These are phyloP conservation scores for Pulveroboletus sp. DNA, from an alignment of 768 basidiomycete genomes.

Conservation along the genomic window DNA sequence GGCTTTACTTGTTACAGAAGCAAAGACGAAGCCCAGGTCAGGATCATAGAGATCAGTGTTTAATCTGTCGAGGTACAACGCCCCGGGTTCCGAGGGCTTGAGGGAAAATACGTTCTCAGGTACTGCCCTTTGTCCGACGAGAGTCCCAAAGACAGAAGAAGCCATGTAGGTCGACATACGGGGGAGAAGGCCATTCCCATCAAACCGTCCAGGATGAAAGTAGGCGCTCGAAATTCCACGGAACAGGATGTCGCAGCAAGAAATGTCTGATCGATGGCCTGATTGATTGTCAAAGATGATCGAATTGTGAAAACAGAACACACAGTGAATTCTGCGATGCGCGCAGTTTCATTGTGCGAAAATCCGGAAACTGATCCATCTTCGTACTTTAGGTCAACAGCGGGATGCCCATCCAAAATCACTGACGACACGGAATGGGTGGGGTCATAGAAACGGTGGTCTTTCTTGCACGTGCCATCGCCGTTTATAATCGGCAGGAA, in stretches of 20 bases:
- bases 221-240: background rate
- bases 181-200: constrained; percentile 41
- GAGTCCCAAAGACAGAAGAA: constrained; percentile 38
- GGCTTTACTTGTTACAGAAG: background rate
- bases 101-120: constrained; percentile 41
- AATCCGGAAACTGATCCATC: constrained; percentile 2
- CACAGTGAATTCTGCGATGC: constrained; percentile 9
- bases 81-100: constrained; percentile 40
- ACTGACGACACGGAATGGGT: constrained; percentile 3
- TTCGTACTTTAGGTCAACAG: background rate
- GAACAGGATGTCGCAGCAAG: constrained; percentile 4
- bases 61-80: constrained; percentile 50
- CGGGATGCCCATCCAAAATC: background rate
- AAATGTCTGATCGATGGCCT: constrained; percentile 5
- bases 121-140: constrained; percentile 35
- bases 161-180: constrained; percentile 34
- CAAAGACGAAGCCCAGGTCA: constrained; percentile 40
- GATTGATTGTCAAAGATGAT: background rate
- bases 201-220: constrained; percentile 17
- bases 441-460: constrained; percentile 32
- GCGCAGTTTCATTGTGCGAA: constrained; percentile 3
- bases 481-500: constrained; percentile 14
- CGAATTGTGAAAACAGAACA: background rate
- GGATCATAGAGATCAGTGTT: constrained; percentile 41
- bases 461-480: constrained; percentile 24